These are phyloP conservation scores for Phalaenopsis equestris DNA, from an alignment of 106 monocot species.

Conservation along the genomic window DNA sequence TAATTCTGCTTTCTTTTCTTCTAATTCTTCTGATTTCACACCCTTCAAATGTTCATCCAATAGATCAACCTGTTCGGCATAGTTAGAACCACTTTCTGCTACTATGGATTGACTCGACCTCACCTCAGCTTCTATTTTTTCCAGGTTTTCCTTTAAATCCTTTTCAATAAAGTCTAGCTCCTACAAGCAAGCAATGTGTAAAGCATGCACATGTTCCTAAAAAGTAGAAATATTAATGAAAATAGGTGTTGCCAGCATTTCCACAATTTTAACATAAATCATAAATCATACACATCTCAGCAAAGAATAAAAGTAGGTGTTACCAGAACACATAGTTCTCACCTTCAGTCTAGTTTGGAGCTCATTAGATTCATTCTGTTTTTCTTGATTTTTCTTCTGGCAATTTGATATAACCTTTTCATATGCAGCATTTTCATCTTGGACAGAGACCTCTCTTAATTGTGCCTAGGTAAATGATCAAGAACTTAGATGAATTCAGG, in stretches of 20 bases:
- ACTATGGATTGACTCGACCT: constrained; percentile 23
- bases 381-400: constrained; percentile 68
- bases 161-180: constrained; percentile 46
- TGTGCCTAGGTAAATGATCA: constrained; percentile 38
- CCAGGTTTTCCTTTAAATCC: constrained; percentile 33
- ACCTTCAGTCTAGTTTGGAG: constrained; percentile 67
- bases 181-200: constrained; percentile 20
- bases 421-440: constrained; percentile 83
- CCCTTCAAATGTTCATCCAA: constrained; percentile 18
- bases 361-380: constrained; percentile 40
- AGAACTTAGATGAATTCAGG: background rate
- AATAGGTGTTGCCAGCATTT: background rate
- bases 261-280: background rate
- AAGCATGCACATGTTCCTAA: background rate
- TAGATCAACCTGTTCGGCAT: constrained; percentile 17
- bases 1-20: constrained; percentile 66
- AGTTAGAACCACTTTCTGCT: constrained; percentile 14
- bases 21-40: constrained; percentile 34
- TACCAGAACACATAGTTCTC: background rate
- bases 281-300: background rate
- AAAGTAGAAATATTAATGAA: background rate
- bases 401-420: constrained; percentile 79
- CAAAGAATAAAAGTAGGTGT: background rate
- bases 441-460: constrained; percentile 60
- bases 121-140: constrained; percentile 23